Evolutionary conservation across 768 basidiomycete species (phyloP), one percentile per base, ranked within the genome.

Genomic region (Sporobolomyces roseus): DNA sequence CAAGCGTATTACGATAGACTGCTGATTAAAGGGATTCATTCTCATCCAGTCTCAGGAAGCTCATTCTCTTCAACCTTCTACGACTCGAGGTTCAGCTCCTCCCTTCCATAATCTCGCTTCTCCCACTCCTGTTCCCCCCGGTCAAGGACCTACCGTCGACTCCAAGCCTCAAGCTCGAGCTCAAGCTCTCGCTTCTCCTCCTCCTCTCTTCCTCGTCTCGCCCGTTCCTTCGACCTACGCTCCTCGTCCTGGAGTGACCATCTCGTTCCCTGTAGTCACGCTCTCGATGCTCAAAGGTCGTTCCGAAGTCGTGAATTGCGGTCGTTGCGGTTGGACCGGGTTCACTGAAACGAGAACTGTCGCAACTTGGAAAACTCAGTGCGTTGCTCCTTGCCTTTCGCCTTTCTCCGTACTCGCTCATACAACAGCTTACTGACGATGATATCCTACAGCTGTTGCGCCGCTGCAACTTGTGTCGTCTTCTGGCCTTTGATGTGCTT

Each of bases 381-480:
- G 25, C n/a, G n/a, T n/a, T n/a, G n/a, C n/a, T n/a, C n/a, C n/a
- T 16, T 4, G 50, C 38, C 30, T 21, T 52, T n/a, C 50, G 8
- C 30, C 50, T 27, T 10, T 30, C 50, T 52, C 6, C 25, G 7
- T 52, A 16, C 19, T 41, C 9, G 38, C 17, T 41, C 9, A 41
- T 9, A 41, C 17, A 41, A 41, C 38, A n/a, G n/a, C 38, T 9
- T 41, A 17, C 38, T 41, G 9, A 41, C 38, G 38, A 41, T 41
- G 38, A 23, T 41, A 25, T 27, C 27, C 32, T 23, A 38, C 14
- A 43, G 58, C n/a, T 54, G 50, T 38, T 43, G 56, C 63, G 43
- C 76, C 75, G 63, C 25, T 6, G 4, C 4, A 10, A 45, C 41
- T 16, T 59, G 58, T 25, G 13, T 45, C 41, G 9, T 32, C 14